Evolutionary conservation across 1,139 yeast species (phyloP).

Genomic region (Pichia sp.): DNA sequence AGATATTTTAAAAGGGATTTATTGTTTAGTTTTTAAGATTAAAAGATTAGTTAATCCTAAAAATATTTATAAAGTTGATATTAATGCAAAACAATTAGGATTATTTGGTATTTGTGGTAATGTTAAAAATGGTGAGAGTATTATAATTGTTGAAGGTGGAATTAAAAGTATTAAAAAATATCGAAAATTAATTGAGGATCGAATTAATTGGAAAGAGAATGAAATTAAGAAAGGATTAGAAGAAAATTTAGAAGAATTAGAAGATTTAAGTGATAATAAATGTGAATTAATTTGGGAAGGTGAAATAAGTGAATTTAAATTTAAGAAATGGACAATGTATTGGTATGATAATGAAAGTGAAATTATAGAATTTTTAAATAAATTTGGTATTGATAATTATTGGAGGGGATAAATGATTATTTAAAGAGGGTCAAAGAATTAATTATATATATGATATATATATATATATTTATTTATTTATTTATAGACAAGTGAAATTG

Average conservation of each 20-base stretch:
- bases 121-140: constrained; percentile 39
- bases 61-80: constrained; percentile 66
- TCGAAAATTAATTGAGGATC: constrained; percentile 49
- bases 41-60: constrained; percentile 52
- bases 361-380: constrained; percentile 43
- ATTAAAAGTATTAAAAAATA: constrained; percentile 53
- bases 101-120: constrained; percentile 54
- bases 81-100: constrained; percentile 68
- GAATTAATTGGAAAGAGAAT: constrained; percentile 67
- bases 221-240: constrained; percentile 19
- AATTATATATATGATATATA: background rate
- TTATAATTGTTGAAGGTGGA: constrained; percentile 73
- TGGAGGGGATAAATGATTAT: constrained; percentile 36
- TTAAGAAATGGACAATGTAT: constrained; percentile 57
- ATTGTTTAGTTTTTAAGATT: constrained; percentile 55
- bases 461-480: background rate
- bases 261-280: constrained; percentile 42
- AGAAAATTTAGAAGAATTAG: constrained; percentile 19
- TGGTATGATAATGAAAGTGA: constrained; percentile 48
- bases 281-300: constrained; percentile 76
- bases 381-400: constrained; percentile 51
- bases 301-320: constrained; percentile 45
- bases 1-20: constrained; percentile 48
- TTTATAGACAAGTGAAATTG: background rate
- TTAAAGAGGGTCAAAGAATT: background rate